Conservation (phyloP, 257 asterid species). For the Galeopsis tetrahit region DNA sequence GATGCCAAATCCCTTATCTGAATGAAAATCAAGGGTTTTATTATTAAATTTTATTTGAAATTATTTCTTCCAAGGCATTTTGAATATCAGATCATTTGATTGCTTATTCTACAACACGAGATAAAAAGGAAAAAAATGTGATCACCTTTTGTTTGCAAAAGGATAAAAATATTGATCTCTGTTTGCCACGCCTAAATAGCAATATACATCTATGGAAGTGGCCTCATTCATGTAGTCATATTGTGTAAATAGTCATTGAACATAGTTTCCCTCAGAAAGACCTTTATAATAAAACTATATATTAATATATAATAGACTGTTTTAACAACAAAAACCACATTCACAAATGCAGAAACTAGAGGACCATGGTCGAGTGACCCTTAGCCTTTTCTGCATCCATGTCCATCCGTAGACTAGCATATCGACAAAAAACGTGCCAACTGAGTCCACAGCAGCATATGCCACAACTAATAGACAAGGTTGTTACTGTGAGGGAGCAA, state of each 20-base stretch:
- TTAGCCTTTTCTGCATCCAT: too few relatives aligned
- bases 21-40: too few relatives aligned
- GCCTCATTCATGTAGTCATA: too few relatives aligned
- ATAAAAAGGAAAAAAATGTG: not conserved
- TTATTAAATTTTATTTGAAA: too few relatives aligned
- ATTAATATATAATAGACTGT: not conserved
- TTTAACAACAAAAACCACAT: not conserved
- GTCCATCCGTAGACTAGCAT: not conserved
- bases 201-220: too few relatives aligned
- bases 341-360: not conserved
- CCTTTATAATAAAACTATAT: not conserved
- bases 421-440: not conserved
- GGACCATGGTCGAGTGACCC: too few relatives aligned
- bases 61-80: too few relatives aligned
- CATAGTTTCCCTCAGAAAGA: not conserved
- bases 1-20: too few relatives aligned
- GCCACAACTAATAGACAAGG: constrained; percentile 13
- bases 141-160: not conserved
- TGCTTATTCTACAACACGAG: not conserved
- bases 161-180: not conserved
- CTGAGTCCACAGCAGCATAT: not conserved
- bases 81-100: too few relatives aligned
- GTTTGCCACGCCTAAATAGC: not conserved
- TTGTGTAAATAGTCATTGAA: too few relatives aligned
- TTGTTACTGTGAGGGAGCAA: constrained; percentile 51